Percentiles rank a stretch among this genome's conserved stretches.
Evolutionary conservation across 306 rosid species (phyloP).

Genomic region (Corylus avellana): DNA sequence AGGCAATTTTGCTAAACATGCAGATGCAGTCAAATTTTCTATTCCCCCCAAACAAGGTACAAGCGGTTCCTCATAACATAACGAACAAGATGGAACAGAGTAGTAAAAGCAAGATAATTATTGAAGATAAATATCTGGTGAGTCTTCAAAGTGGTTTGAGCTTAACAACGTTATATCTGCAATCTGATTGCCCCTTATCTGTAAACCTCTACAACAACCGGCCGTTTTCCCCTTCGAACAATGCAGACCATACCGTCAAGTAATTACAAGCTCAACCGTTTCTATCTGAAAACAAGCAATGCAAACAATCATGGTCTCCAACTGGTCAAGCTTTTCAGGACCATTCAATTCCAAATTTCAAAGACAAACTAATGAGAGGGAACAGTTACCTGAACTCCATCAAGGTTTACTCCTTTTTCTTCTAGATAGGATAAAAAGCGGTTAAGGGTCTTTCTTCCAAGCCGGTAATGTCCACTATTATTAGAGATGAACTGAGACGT

Average conservation of each 20-base stretch:
- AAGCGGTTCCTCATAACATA: no score
- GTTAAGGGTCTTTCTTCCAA: conserved; percentile 62
- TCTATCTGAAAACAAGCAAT: conserved; percentile 45
- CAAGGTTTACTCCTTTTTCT: conserved; percentile 65
- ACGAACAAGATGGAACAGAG: no score
- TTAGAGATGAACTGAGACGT: conserved; percentile 75
- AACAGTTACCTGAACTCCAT: conserved; percentile 71
- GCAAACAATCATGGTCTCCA: background rate
- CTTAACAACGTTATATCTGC: no score
- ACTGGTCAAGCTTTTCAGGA: background rate
- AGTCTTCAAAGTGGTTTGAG: background rate
- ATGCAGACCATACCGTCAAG: background rate
- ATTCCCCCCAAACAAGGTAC: no score
- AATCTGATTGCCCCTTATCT: no score
- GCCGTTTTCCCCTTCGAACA: background rate
- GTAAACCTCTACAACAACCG: no score
- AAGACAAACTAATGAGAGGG: conserved; percentile 6
- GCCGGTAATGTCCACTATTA: conserved; percentile 91
- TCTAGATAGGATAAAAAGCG: conserved; percentile 60
- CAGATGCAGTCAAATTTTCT: no score
- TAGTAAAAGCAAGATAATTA: background rate
- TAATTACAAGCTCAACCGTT: conserved; percentile 24
- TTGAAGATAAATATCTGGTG: background rate
- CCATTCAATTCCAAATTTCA: background rate
- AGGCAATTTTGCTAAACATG: no score